phyloP scores from a whole-genome alignment of 179 eudicot species.

The Monotropa hypopitys region DNA sequence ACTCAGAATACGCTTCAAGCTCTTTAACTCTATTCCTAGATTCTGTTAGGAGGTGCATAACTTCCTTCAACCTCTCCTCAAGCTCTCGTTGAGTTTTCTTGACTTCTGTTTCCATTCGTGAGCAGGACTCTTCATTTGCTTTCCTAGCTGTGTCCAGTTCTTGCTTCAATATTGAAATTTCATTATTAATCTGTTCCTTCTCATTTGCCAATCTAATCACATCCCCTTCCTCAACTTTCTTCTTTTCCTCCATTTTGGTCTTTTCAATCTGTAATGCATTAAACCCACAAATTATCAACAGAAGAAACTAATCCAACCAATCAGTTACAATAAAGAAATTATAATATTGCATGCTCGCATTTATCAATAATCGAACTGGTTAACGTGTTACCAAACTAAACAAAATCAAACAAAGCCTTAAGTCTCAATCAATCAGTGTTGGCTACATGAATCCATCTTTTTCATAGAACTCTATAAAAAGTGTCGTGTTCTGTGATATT shows the following conservation, averaged over 20 bases:
- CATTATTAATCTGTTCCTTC: slow-evolving; percentile 35
- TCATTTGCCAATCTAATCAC: slow-evolving; percentile 29
- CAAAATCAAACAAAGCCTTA: too few relatives aligned
- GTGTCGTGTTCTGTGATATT: too few relatives aligned
- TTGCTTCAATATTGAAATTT: slow-evolving; percentile 35
- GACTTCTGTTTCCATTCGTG: slow-evolving; percentile 35
- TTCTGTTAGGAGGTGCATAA: slow-evolving; percentile 13
- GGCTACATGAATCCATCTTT: too few relatives aligned
- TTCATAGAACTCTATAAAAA: too few relatives aligned
- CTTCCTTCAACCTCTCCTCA: slow-evolving; percentile 39
- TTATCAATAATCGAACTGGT: neutral
- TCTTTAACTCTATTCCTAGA: slow-evolving; percentile 26
- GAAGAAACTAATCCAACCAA: neutral
- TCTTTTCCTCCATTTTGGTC: slow-evolving; percentile 39
- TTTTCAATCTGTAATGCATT: slow-evolving; percentile 33
- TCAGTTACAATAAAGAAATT: neutral
- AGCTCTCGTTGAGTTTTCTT: slow-evolving; percentile 31
- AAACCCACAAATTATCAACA: neutral
- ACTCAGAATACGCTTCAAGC: slow-evolving; percentile 41
- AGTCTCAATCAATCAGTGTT: too few relatives aligned
- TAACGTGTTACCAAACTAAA: too few relatives aligned
- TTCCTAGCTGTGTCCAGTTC: slow-evolving; percentile 42
- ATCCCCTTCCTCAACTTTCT: slow-evolving; percentile 34
- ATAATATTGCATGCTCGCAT: neutral
- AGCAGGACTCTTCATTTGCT: slow-evolving; percentile 32